A percentile compares a stretch with the other conserved stretches of the same genome.
Conservation (phyloP, 208 protist genomes). For the Tetramitus jugosus region DNA sequence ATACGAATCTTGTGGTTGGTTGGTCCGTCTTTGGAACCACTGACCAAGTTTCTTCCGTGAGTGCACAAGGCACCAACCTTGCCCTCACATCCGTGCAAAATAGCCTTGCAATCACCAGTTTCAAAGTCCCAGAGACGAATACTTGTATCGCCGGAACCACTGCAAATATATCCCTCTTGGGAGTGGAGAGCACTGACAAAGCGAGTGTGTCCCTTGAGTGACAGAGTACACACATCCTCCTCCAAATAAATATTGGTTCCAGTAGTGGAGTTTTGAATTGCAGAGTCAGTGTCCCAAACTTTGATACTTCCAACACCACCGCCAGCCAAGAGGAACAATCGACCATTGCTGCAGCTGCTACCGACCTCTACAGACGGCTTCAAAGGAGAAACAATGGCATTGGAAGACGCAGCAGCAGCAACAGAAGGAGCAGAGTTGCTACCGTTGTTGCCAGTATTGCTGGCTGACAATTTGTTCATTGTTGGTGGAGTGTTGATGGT, state of each 20-base stretch:
- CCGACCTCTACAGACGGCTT: no score
- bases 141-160: not conserved
- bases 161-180: not conserved
- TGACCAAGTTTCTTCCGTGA: not conserved
- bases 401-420: no score
- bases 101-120: not conserved
- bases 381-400: no score
- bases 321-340: no score
- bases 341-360: no score
- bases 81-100: conserved; percentile 7
- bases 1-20: not conserved
- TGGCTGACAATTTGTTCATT: no score
- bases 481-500: no score
- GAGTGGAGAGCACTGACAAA: conserved; percentile 1
- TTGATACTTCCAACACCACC: conserved; percentile 12
- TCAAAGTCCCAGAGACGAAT: conserved; percentile 6
- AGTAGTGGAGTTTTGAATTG: not conserved
- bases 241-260: not conserved
- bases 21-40: not conserved
- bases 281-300: not conserved
- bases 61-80: conserved; percentile 15
- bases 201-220: conserved; percentile 1
- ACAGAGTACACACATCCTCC: not conserved
- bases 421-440: no score
- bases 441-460: no score